Conservation (phyloP, 2,329 filamentous ascomycete species). For the Monilinia fructigena region DNA sequence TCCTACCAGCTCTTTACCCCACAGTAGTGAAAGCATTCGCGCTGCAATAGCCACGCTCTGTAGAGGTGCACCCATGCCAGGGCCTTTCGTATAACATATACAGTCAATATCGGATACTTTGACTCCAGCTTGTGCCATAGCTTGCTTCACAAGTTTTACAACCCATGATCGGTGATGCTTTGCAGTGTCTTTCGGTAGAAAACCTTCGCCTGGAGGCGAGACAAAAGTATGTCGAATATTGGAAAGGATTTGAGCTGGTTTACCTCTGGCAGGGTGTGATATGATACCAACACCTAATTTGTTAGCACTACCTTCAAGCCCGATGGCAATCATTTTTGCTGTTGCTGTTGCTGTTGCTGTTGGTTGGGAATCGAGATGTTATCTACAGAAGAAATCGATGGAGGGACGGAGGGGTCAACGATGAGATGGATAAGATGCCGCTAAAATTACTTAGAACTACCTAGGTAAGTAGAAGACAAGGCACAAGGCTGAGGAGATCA, state of each 20-base stretch:
- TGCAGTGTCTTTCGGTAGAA: constrained; percentile 95
- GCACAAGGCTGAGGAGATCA: constrained; percentile 18
- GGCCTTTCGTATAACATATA: constrained; percentile 93
- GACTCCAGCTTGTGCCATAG: constrained; percentile 68
- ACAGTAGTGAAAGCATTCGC: constrained; percentile 76
- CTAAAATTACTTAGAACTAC: constrained; percentile 1
- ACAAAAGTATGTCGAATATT: constrained; percentile 94
- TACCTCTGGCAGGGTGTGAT: constrained; percentile 59
- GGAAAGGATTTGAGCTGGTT: constrained; percentile 69
- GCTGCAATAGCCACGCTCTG: constrained; percentile 84
- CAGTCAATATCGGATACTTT: constrained; percentile 71
- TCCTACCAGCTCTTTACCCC: constrained; percentile 84
- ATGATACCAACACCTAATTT: constrained; percentile 96
- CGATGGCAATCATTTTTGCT: constrained; percentile 60
- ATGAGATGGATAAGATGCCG: constrained; percentile 3
- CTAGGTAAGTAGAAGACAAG: background rate
- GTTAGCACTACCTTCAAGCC: constrained; percentile 92
- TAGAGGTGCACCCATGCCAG: constrained; percentile 93
- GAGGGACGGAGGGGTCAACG: constrained; percentile 5
- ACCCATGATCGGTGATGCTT: constrained; percentile 87
- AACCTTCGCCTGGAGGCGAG: constrained; percentile 88
- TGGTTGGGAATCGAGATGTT: background rate
- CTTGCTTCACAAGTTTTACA: constrained; percentile 73
- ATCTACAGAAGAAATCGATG: background rate
- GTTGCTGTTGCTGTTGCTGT: background rate